These are phyloP conservation scores for Nannizziopsis barbatae DNA, from an alignment of 2,329 filamentous ascomycete genomes.

Conservation along the genomic window DNA sequence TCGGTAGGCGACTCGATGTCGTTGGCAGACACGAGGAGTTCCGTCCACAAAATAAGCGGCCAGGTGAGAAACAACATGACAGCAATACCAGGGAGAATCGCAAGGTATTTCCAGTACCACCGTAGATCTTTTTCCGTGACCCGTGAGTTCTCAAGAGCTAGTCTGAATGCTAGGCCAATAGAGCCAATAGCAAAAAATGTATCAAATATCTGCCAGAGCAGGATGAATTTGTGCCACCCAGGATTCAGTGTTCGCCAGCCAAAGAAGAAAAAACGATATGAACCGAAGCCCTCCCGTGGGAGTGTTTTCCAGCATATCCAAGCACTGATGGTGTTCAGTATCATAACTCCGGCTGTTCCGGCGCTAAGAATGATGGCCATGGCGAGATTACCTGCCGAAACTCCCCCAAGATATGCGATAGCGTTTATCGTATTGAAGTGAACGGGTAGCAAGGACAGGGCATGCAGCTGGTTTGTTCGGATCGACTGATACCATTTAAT, in stretches of 20 bases:
- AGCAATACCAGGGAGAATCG: no score
- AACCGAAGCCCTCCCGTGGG: conserved; percentile 6
- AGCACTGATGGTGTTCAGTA: conserved; percentile 3
- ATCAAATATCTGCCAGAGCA: conserved; percentile 8
- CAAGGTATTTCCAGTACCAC: no score
- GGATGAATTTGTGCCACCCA: conserved; percentile 8
- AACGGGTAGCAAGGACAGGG: conserved; percentile 6
- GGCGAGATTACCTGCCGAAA: conserved; percentile 4
- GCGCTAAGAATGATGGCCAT: conserved; percentile 1
- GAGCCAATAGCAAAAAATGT: background rate
- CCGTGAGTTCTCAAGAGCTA: no score
- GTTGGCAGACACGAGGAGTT: conserved; percentile 5
- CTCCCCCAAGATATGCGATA: conserved; percentile 4
- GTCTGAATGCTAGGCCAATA: no score
- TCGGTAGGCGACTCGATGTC: conserved; percentile 7
- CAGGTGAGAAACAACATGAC: no score
- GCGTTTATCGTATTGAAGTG: conserved; percentile 8
- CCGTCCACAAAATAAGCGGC: no score
- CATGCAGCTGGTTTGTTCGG: conserved; percentile 4
- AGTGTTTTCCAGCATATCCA: conserved; percentile 9
- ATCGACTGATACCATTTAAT: conserved; percentile 5
- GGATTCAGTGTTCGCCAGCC: conserved; percentile 6
- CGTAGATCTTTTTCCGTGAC: no score
- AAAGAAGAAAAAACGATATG: conserved; percentile 11
- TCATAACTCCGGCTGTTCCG: conserved; percentile 4